Evolutionary conservation across 257 asterid species (phyloP), one percentile per base, ranked within the genome.

Genomic region (Petrea volubilis): DNA sequence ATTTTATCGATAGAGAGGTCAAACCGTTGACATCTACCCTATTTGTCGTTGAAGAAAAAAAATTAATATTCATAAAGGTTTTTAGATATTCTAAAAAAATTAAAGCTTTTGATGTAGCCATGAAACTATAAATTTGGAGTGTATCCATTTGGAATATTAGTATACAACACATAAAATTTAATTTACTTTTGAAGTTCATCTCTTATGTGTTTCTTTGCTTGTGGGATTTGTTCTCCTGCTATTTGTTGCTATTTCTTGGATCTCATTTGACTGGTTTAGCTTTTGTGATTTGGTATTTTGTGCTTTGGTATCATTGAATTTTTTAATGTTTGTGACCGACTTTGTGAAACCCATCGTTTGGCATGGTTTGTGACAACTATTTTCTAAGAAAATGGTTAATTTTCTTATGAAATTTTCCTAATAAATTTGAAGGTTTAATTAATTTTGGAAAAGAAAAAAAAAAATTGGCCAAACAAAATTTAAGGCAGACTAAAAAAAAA

Each of bases 111-210:
- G 78, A 74, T 27, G 74, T 71, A 31, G 79, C 65, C 66, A 63
- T 75, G 46, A 72, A 68, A 53, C 81, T 71, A 49, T 68, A 50
- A 34, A 15, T 44, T 70, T 58, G 86, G 81, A 63, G 25, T n/a
- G 31, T 68, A 78, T 52, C 31, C 11, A 21, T 52, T 63, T 78
- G 81, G 81, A 71, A 43, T 56, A 20, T 51, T 27, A 49, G 20
- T 58, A 50, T 49, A 29, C 12, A 9, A 70, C n/a, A 53, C 33
- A 57, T 58, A 59, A 67, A 52, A 50, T 3, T 53, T 66, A 18
- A 20, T 31, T 51, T 40, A 59, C 4, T 47, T 70, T 47, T 47
- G 50, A 13, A 57, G 44, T 47, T 2, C 34, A 38, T 44, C 53
- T 25, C 20, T 43, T 23, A 18, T 18, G 40, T 29, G 59, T 52